Base-by-base conservation (phyloP, 116 monocot species). In the Posidonia oceanica region DNA sequence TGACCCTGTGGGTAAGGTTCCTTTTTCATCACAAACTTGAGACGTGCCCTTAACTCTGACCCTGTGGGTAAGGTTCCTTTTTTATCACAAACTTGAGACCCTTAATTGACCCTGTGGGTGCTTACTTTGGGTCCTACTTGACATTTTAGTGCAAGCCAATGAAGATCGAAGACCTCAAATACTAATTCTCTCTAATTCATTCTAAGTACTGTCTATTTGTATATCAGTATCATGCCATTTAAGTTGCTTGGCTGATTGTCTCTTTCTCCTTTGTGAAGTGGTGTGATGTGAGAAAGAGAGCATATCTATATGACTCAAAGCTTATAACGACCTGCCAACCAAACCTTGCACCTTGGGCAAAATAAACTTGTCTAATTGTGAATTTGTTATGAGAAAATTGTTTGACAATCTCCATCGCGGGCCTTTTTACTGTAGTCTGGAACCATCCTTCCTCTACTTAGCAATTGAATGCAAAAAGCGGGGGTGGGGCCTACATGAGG, bases 241-340 rank as follows among this genome's bases (percentile, higher is more conserved):
- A 8, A 36, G 11, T 60, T 36, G 60, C 60, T 29, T 60, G 60
- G 60, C 22, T 4, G 22, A 22, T 60, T 60, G 22, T 60, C 60
- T 14, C 18, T 60, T 60, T 60, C 60, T 36, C 13, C 60, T 12
- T 60, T 36, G 2, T 60, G 29, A 36, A 12, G 58, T 58, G 57
- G 20, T 57, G 57, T 16, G 5, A 20, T 20, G 8, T 20, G 58
- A 58, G 20, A 58, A 58, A 20, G 58, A 58, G 29, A 1, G 29
- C 29, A 29, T 29, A 0, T 29, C 0, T 29, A 58, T 58, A 2
- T 58, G 20, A 7, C 5, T 58, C 58, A n/a, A 16, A 20, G 20
- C 57, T 57, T 57, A 58, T 20, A 58, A 58, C 58, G 58, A 58
- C 58, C 58, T 20, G 18, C 5, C 58, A 58, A 58, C 58, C 58